Evolutionary conservation across 805 yeast species (phyloP).

Genomic region (Candida odintsovae): DNA sequence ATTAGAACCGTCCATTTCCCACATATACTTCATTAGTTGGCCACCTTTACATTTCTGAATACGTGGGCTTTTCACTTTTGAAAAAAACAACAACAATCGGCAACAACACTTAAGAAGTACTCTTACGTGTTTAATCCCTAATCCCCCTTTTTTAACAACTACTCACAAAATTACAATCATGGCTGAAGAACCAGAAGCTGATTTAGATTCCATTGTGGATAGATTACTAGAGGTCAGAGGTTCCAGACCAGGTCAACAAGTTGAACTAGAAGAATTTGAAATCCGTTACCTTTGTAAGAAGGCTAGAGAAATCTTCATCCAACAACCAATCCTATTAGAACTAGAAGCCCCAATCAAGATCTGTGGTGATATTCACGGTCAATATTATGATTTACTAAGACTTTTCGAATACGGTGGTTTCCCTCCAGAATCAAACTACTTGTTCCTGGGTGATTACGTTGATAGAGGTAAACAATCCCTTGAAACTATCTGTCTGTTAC

Average conservation of each 20-base stretch:
- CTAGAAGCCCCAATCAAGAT: slow-evolving; percentile 94
- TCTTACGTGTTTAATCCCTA: not conserved
- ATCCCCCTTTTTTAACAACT: not conserved
- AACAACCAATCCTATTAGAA: slow-evolving; percentile 92
- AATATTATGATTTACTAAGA: slow-evolving; percentile 91
- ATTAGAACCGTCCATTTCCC: not conserved
- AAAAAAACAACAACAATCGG: not conserved
- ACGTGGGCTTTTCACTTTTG: not conserved
- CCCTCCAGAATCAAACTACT: slow-evolving; percentile 97
- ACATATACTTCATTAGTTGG: not conserved
- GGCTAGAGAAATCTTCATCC: slow-evolving; percentile 96
- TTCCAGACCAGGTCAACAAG: slow-evolving; percentile 97
- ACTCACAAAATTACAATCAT: slow-evolving; percentile 15
- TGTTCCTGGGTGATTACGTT: slow-evolving; percentile 94
- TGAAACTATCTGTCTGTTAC: slow-evolving; percentile 88
- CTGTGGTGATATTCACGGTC: slow-evolving; percentile 99
- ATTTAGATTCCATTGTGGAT: slow-evolving; percentile 94
- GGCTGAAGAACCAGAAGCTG: slow-evolving; percentile 67
- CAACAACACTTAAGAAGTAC: not conserved
- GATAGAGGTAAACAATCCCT: slow-evolving; percentile 98
- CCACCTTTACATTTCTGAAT: not conserved
- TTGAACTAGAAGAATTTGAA: slow-evolving; percentile 87
- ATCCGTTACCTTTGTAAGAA: slow-evolving; percentile 93
- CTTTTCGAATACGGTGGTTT: slow-evolving; percentile 97
- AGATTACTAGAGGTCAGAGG: slow-evolving; percentile 96